phyloP scores from a whole-genome alignment of 1,284 basidiomycete genomes.

The Wallemia mellicola region DNA sequence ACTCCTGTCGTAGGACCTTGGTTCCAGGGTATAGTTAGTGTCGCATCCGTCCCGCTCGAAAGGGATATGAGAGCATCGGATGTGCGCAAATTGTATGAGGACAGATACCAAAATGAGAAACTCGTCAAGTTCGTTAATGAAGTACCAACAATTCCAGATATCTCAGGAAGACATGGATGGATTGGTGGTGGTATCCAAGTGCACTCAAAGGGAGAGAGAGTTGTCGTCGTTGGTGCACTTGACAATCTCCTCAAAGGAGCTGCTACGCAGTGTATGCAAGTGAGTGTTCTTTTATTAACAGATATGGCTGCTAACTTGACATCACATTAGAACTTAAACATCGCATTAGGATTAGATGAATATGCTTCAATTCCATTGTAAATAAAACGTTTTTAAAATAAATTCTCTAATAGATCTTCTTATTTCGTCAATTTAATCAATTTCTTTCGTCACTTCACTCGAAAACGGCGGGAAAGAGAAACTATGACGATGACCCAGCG shows the following conservation, averaged over 20 bases:
- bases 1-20: slow-evolving; percentile 66
- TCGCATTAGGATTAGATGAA: slow-evolving; percentile 76
- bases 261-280: slow-evolving; percentile 71
- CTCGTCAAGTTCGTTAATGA: slow-evolving; percentile 31
- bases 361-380: slow-evolving; percentile 40
- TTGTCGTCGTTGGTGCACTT: slow-evolving; percentile 70
- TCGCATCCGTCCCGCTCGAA: slow-evolving; percentile 48
- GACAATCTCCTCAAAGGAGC: slow-evolving; percentile 94
- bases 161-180: slow-evolving; percentile 62
- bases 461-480: background rate
- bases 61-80: slow-evolving; percentile 34
- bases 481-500: background rate
- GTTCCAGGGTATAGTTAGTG: slow-evolving; percentile 87
- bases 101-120: slow-evolving; percentile 43
- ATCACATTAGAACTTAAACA: slow-evolving; percentile 91
- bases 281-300: too few relatives aligned
- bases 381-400: slow-evolving; percentile 1
- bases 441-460: background rate
- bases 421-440: too few relatives aligned
- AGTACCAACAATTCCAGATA: slow-evolving; percentile 41
- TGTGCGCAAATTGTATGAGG: slow-evolving; percentile 40
- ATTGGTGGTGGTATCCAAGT: slow-evolving; percentile 79
- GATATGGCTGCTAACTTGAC: too few relatives aligned
- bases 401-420: background rate
- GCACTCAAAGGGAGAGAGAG: slow-evolving; percentile 56